Percentiles rank a stretch among this genome's conserved stretches.
These are phyloP conservation scores for Candida berthetii DNA, from an alignment of 805 yeast species.

Conservation along the genomic window DNA sequence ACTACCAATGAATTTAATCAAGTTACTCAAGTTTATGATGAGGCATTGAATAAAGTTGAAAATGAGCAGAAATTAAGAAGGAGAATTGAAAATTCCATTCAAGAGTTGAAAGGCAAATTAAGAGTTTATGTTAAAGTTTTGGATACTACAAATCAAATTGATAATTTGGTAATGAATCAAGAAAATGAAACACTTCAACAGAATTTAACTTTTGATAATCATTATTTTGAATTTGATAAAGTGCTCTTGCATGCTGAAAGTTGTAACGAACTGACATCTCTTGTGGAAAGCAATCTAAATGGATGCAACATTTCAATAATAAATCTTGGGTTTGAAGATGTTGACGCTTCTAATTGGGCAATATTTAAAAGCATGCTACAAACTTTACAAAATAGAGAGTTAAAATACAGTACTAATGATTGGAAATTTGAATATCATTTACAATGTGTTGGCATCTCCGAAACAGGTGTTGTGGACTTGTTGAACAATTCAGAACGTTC, in stretches of 20 bases:
- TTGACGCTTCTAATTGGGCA: neutral
- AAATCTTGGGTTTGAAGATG: neutral
- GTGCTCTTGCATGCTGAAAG: constrained; percentile 1
- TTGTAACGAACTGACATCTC: constrained; percentile 3
- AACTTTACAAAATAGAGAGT: constrained; percentile 1
- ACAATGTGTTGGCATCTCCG: constrained; percentile 8
- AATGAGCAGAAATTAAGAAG: constrained; percentile 32
- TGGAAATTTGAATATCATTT: constrained; percentile 9
- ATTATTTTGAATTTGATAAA: constrained; percentile 6
- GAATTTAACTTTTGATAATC: neutral
- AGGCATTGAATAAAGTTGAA: constrained; percentile 22
- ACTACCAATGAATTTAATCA: constrained; percentile 16
- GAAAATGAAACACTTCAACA: neutral
- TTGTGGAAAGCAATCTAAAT: constrained; percentile 7
- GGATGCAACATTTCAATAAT: constrained; percentile 5
- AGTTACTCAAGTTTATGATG: constrained; percentile 16
- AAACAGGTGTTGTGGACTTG: constrained; percentile 9
- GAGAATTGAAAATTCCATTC: constrained; percentile 44
- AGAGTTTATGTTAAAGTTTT: constrained; percentile 16
- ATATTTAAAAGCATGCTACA: neutral
- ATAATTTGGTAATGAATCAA: neutral
- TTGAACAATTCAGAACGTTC: constrained; percentile 1
- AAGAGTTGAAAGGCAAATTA: constrained; percentile 27
- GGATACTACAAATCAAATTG: neutral
- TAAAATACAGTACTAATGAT: constrained; percentile 3